Evolutionary conservation across 2,329 filamentous ascomycete species (phyloP).

Genomic region (Ophiostoma sp.): DNA sequence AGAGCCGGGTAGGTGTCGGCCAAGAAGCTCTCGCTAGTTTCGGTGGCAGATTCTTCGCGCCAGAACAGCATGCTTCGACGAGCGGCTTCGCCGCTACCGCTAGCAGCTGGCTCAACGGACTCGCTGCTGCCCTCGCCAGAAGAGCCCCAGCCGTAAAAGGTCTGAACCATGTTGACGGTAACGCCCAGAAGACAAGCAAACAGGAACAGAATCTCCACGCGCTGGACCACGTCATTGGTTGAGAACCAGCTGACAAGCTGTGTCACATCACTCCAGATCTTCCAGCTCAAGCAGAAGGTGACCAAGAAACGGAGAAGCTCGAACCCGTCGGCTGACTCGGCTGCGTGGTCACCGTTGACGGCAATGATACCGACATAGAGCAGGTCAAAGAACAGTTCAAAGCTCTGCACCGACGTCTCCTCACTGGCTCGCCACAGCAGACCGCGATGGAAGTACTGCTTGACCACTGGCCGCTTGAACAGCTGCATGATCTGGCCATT

Average conservation of each 20-base stretch:
- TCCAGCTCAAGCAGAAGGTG: conserved; percentile 63
- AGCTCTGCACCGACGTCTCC: conserved; percentile 60
- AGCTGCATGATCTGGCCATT: conserved; percentile 53
- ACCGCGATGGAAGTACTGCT: conserved; percentile 67
- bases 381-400: conserved; percentile 65
- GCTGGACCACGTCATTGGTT: conserved; percentile 59
- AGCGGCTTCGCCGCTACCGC: background rate
- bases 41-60: background rate
- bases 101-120: background rate
- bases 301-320: conserved; percentile 61
- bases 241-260: conserved; percentile 63
- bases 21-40: conserved; percentile 5
- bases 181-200: conserved; percentile 62
- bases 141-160: conserved; percentile 46
- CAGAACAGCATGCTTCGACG: conserved; percentile 9
- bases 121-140: background rate
- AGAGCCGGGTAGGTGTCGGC: conserved; percentile 58
- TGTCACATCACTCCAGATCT: conserved; percentile 63
- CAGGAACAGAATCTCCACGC: conserved; percentile 60
- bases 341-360: conserved; percentile 61
- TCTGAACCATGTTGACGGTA: conserved; percentile 62
- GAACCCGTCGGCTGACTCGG: conserved; percentile 55
- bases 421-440: conserved; percentile 62
- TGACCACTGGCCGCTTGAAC: conserved; percentile 59
- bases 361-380: conserved; percentile 66